Evolutionary conservation across 2,329 filamentous ascomycete species (phyloP).

Genomic region (Aureobasidium sp.): DNA sequence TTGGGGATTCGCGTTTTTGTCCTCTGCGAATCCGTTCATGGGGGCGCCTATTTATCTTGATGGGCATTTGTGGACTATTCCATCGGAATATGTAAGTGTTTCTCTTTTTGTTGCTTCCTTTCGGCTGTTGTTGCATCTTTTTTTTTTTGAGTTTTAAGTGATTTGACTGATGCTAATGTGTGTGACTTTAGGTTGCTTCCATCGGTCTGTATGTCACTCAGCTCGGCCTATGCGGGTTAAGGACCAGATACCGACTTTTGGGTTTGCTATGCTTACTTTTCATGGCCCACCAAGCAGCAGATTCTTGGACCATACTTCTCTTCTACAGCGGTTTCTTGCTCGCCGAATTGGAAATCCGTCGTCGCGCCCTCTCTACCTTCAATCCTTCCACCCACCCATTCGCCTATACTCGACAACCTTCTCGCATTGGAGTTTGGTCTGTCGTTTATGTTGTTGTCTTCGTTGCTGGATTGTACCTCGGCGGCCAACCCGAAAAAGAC

Average conservation of each 20-base stretch:
- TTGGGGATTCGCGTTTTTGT: conserved; percentile 34
- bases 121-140: too few relatives aligned
- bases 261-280: conserved; percentile 38
- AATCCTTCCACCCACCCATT: conserved; percentile 30
- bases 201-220: conserved; percentile 51
- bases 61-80: conserved; percentile 53
- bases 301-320: conserved; percentile 49
- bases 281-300: conserved; percentile 42
- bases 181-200: conserved; percentile 34
- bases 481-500: not conserved
- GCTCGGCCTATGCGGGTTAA: conserved; percentile 30
- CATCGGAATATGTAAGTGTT: not conserved
- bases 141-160: too few relatives aligned
- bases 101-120: too few relatives aligned
- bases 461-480: not conserved
- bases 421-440: not conserved
- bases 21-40: conserved; percentile 14
- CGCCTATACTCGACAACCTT: not conserved
- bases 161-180: not conserved
- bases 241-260: conserved; percentile 30
- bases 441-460: not conserved
- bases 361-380: conserved; percentile 47
- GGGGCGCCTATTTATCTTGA: conserved; percentile 29
- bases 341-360: conserved; percentile 46
- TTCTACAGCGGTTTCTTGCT: conserved; percentile 50